Evolutionary conservation across 2,329 filamentous ascomycete genomes (phyloP).

Genomic region (Pseudopithomyces maydicus): DNA sequence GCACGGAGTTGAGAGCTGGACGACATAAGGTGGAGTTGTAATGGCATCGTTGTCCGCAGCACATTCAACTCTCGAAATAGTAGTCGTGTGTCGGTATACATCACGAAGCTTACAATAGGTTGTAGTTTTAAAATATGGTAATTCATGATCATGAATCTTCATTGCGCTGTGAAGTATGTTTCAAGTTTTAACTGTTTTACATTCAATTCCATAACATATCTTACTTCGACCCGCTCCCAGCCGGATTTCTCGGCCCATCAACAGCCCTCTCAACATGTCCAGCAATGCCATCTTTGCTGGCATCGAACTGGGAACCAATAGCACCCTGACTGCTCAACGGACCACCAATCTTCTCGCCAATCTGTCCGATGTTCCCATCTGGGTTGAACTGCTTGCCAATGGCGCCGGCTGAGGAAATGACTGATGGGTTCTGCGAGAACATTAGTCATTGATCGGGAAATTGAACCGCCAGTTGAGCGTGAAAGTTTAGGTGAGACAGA

Average conservation of each 20-base stretch:
- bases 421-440: constrained; percentile 31
- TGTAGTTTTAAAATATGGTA: no score
- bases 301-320: constrained; percentile 62
- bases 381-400: constrained; percentile 62
- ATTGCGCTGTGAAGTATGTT: neutral
- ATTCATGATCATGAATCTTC: neutral
- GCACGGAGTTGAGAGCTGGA: neutral
- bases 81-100: no score
- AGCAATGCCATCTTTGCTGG: constrained; percentile 57
- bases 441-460: constrained; percentile 1
- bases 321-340: constrained; percentile 54
- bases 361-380: constrained; percentile 56
- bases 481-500: constrained; percentile 12
- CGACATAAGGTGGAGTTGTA: no score
- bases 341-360: constrained; percentile 56
- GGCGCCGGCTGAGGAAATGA: constrained; percentile 56
- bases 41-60: no score
- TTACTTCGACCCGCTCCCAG: constrained; percentile 30
- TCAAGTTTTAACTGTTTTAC: neutral
- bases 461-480: neutral
- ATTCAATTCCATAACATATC: constrained; percentile 1
- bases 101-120: no score
- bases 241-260: constrained; percentile 48
- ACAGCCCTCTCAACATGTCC: constrained; percentile 58
- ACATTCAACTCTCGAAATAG: no score